Evolutionary conservation across 208 protist genomes (phyloP), one percentile per base, ranked within the genome.

Genomic region (Trypanosoma vivax): DNA sequence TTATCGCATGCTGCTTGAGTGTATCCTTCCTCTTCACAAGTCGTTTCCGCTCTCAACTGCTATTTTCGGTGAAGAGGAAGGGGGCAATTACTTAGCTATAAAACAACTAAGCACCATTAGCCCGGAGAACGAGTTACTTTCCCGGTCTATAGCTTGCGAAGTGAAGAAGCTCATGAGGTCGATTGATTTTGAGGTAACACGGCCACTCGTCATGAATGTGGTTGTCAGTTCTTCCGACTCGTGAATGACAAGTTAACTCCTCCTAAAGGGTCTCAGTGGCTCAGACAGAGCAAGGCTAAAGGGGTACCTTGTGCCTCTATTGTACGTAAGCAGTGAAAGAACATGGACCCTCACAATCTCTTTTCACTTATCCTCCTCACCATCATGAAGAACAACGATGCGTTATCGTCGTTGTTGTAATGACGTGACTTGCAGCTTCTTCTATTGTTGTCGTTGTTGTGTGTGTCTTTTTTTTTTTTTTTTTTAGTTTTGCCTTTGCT

Each of bases 101-200:
- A n/a, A n/a, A n/a, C n/a, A n/a, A n/a, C n/a, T 43, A 19, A 43
- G n/a, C 5, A 24, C 10, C 39, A 9, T 7, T 40, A 18, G n/a
- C 19, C 5, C 31, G 21, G 19, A 34, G 34, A 19, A 39, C 29
- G 18, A 14, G 21, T 5, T 33, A 24, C 10, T 29, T 23, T 52
- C 55, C 3, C 33, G 37, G 11, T 11, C 10, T 3, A 31, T 50
- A 18, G 14, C 27, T 3, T n/a, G 24, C 13, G 57, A 64, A 21
- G 57, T 64, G 19, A 46, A 48, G 29, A 40, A 37, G 10, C 34
- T 56, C 19, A 64, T 64, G 57, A 40, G 41, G n/a, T 37, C 46
- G 11, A 27, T 64, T 6, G 57, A 64, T 30, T 64, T 64, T 53
- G 57, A 64, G 28, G 50, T 49, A 18, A 64, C 57, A 13, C 48